Base-by-base conservation (phyloP, 345 rosid genomes). In the Heritiera littoralis region DNA sequence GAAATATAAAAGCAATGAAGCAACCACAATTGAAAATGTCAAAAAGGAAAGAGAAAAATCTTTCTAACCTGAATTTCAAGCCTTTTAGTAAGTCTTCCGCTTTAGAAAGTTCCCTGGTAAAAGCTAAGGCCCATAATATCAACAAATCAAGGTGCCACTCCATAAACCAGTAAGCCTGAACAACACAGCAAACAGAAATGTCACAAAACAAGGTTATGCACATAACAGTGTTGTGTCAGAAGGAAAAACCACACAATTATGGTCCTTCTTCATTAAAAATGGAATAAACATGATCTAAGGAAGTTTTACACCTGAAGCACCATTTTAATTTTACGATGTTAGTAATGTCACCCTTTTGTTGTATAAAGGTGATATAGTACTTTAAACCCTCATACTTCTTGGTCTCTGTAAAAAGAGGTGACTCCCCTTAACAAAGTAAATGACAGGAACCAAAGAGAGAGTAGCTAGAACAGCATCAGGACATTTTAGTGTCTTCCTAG, bases 91-190 rank as follows among this genome's bases (percentile, higher is more conserved):
- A 81, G 58, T 86, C 95, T 79, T 85, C 92, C 61, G 98, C 97
- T 83, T 80, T 86, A n/a, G 94, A 87, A 75, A 83, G 51, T 83
- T 93, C 85, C 70, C 93, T 92, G 54, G 85, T 83, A 74, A 84
- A 80, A 32, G 94, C 88, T 81, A 95, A 84, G 74, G 94, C 98
- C 98, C 98, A 91, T 74, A 89, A 66, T 76, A 86, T 91, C 86
- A 93, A 85, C 87, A 93, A 75, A 85, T 95, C 95, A 23, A 95
- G 86, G 82, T 89, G 95, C 97, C 94, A 95, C 70, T 88, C 94
- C 13, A 90, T 48, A 81, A 87, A 82, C 99, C 99, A 93, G 83
- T 79, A 81, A 67, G 74, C 86, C 99, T 95, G 81, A 81, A 52
- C 59, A 80, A 78, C 40, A 43, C 9, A 80, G 46, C 11, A 72